Conservation (phyloP, 1,139 yeast genomes). For the Chernovozyma sophiae-reginae region DNA sequence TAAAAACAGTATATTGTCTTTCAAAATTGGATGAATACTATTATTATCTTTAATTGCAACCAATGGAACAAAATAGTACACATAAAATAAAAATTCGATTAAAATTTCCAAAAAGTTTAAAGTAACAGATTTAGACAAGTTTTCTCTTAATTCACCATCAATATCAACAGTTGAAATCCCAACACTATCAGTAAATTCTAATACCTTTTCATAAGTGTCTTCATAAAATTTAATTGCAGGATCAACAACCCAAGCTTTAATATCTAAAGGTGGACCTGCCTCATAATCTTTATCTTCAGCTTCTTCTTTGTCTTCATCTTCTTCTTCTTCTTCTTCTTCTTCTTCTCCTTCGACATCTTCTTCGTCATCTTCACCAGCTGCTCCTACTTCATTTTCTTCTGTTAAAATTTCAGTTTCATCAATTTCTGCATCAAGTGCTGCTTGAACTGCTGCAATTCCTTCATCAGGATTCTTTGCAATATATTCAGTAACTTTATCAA, state of each 20-base stretch:
- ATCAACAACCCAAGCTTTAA: conserved; percentile 35
- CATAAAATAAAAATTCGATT: conserved; percentile 35
- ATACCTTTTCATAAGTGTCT: conserved; percentile 21
- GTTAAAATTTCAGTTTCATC: conserved; percentile 7
- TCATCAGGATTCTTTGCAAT: conserved; percentile 34
- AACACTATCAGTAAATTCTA: conserved; percentile 34
- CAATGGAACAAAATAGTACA: conserved; percentile 32
- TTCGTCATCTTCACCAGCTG: conserved; percentile 10
- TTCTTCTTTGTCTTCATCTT: conserved; percentile 19
- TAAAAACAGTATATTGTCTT: conserved; percentile 30
- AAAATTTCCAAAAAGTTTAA: conserved; percentile 40
- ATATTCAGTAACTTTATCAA: conserved; percentile 38
- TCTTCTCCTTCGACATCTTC: conserved; percentile 12
- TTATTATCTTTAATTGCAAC: conserved; percentile 37
- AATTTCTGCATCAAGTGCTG: conserved; percentile 12
- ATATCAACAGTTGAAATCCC: conserved; percentile 39
- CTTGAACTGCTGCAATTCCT: conserved; percentile 29
- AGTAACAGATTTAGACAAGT: conserved; percentile 44
- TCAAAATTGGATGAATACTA: conserved; percentile 36
- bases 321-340: conserved; percentile 21
- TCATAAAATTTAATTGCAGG: conserved; percentile 35
- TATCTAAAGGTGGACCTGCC: conserved; percentile 40
- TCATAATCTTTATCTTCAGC: conserved; percentile 27
- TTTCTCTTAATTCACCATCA: conserved; percentile 46
- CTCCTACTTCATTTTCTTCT: conserved; percentile 6